A percentile compares a stretch with the other conserved stretches of the same genome.
These are phyloP conservation scores for Micractinium conductrix DNA, from an alignment of 139 green algal genomes.

Conservation along the genomic window DNA sequence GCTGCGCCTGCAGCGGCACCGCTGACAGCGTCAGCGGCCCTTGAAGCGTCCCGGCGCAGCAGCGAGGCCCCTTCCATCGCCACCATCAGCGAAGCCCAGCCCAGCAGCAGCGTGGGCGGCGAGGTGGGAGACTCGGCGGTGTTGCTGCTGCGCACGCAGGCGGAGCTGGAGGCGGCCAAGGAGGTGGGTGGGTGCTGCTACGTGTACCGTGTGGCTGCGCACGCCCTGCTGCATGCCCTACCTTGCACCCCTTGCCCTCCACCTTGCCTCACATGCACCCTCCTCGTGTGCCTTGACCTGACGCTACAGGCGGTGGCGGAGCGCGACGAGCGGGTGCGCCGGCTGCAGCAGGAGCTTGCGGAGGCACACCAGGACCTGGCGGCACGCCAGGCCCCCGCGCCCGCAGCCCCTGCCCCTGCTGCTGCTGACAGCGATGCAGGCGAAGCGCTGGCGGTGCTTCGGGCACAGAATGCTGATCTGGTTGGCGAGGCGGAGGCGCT, in stretches of 20 bases:
- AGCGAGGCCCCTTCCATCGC: background rate
- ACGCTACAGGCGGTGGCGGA: background rate
- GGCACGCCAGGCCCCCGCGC: too few species aligned
- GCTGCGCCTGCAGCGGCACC: background rate
- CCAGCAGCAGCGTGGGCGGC: background rate
- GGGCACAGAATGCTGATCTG: conserved; percentile 6
- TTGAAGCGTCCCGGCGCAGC: background rate
- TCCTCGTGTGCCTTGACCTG: too few species aligned
- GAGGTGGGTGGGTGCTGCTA: background rate
- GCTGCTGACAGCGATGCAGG: too few species aligned
- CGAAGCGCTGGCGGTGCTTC: background rate
- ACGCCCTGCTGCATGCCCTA: background rate
- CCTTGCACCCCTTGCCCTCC: background rate
- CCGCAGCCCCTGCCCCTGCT: background rate
- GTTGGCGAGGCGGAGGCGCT: conserved; percentile 15
- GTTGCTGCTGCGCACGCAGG: too few species aligned
- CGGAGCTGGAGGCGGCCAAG: conserved; percentile 9
- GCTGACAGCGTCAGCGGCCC: background rate
- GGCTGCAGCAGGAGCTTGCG: conserved; percentile 22
- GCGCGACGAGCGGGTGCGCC: background rate
- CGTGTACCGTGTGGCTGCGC: background rate
- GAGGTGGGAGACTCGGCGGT: background rate
- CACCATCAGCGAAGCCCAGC: background rate
- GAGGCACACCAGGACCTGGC: background rate
- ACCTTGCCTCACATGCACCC: too few species aligned